Percentiles rank a stretch among this genome's conserved stretches.
phyloP scores from a whole-genome alignment of 2,329 filamentous ascomycete genomes.

The Apiospora marii region DNA sequence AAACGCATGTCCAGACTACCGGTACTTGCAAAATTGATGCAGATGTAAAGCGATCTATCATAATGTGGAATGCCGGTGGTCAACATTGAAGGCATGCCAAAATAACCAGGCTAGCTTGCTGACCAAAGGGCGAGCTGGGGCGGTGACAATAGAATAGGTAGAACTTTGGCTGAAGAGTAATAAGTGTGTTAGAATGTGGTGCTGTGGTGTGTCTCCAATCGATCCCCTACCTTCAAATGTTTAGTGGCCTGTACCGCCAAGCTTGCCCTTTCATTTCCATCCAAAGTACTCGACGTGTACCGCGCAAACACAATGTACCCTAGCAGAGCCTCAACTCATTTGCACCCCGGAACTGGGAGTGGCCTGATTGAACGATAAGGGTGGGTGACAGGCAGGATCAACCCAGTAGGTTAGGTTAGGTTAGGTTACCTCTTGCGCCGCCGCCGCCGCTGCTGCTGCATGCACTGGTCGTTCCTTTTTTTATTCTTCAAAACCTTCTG shows the following conservation, averaged over 20 bases:
- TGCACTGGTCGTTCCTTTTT: background rate
- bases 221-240: background rate
- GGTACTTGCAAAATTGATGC: background rate
- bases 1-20: background rate
- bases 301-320: background rate
- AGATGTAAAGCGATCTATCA: background rate
- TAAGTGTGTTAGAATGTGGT: background rate
- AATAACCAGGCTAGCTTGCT: background rate
- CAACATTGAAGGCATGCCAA: background rate
- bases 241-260: background rate
- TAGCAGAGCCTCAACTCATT: slow-evolving; percentile 13
- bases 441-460: background rate
- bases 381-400: background rate
- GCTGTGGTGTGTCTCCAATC: background rate
- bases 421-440: background rate
- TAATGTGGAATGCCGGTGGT: background rate
- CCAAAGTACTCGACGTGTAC: background rate
- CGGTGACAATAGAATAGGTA: background rate
- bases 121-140: background rate
- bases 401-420: background rate
- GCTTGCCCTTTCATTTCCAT: background rate
- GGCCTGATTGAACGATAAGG: slow-evolving; percentile 14
- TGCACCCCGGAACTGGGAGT: background rate
- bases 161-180: background rate
- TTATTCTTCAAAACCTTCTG: background rate